Base-by-base conservation (phyloP, 768 basidiomycete species). In the Mycena galericulata region DNA sequence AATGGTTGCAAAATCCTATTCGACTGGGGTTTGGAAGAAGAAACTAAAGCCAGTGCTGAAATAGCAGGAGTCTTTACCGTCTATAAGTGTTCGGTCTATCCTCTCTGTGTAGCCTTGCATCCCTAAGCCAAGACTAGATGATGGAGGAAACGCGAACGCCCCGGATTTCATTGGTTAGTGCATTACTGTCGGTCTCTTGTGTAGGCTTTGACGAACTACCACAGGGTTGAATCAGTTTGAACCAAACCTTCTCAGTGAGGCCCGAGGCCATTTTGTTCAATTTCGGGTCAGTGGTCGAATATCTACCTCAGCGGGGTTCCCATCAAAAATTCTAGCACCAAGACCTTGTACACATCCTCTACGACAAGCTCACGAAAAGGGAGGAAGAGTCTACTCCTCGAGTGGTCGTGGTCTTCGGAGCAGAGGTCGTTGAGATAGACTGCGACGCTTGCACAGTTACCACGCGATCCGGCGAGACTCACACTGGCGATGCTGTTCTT, bases 1-100 rank as follows among this genome's bases (percentile, higher is more conserved):
- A 69, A 69, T 17, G 68, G 62, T 22, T 45, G 32, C 53, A 64
- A 64, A 64, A 43, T 64, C 14, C 54, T 64, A 10, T 45, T 20
- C 20, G 53, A 64, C 24, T 64, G 53, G 62, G 62, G 62, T 4
- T 17, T 64, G 43, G 53, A 64, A 17, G 50, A 1, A 3, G 41
- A 64, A 17, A 47, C 38, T 15, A 41, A 38, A 43, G 62, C 51
- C 30, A 29, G 18, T 18, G 34, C 34, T 36, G 34, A 6, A 6
- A 36, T 7, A 36, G 14, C 14, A 14, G 14, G 15, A 20, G 29
- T 26, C 27, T 46, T 49, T 22, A 27, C 26, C 22, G 27, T 45
- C 18, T 24, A 26, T 27, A 22, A 10, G 24, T 20, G 4, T 55
- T 20, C n/a, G n/a, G n/a, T 26, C 22, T 9, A 40, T 41, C 56